Percentiles rank a stretch among this genome's conserved stretches.
phyloP scores from a whole-genome alignment of 208 protist species.

The Leishmania aethiopica region DNA sequence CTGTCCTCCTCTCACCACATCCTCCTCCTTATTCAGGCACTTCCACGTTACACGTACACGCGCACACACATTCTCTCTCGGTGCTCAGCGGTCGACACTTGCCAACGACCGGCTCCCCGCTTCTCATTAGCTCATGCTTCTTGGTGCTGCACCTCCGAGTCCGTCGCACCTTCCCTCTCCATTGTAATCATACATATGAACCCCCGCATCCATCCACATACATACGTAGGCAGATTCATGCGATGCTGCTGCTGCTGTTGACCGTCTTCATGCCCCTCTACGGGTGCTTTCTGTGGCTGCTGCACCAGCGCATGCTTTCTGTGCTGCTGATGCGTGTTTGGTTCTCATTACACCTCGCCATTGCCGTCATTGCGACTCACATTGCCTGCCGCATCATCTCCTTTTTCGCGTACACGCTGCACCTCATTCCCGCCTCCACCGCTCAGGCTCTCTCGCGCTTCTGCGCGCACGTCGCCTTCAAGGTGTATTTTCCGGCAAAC shows the following conservation, averaged over 20 bases:
- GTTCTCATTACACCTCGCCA: conserved; percentile 46
- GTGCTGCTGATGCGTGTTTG: conserved; percentile 56
- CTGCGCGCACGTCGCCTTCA: conserved; percentile 40
- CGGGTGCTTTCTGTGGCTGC: conserved; percentile 37
- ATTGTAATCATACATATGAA: neutral
- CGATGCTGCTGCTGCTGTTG: conserved; percentile 14
- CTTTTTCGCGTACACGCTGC: conserved; percentile 32
- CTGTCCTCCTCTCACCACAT: neutral
- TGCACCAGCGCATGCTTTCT: conserved; percentile 43
- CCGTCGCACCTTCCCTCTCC: neutral
- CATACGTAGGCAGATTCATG: neutral
- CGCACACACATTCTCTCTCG: neutral
- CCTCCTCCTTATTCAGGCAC: neutral
- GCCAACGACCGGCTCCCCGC: neutral
- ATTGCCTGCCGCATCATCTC: conserved; percentile 37
- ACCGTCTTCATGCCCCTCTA: conserved; percentile 24
- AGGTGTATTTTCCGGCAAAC: conserved; percentile 34
- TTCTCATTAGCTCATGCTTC: neutral
- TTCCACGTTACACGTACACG: neutral
- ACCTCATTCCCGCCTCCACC: conserved; percentile 22
- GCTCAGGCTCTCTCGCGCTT: conserved; percentile 42
- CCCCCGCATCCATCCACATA: neutral
- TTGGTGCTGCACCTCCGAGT: neutral
- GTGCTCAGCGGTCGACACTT: neutral
- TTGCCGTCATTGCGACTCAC: conserved; percentile 30